Base-by-base conservation (phyloP, 2,329 filamentous ascomycete species). In the Aspergillus neoniger region DNA sequence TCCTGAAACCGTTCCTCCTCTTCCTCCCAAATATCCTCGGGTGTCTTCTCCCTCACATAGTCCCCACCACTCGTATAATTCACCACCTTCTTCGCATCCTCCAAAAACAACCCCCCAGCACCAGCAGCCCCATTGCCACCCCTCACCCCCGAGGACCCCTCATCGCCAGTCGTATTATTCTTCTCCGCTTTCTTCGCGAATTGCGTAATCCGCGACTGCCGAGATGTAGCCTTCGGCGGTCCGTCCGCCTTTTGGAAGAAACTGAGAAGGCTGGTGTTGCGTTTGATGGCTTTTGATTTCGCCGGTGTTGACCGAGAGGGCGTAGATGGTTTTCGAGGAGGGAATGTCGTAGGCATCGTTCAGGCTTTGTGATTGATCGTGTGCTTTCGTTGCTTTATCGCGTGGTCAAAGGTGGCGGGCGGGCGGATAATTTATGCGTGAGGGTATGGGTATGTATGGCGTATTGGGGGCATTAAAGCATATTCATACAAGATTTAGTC, bases 171-270 rank as follows among this genome's bases (percentile, higher is more conserved):
- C 3, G 9, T 14, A 36, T 36, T 14, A 6, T 14, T 36, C 2
- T 14, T 36, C 62, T 72, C 62, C 66, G 67, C 59, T 68, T 71
- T 63, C 47, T 70, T 60, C 23, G 74, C 65, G 61, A 75, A 78
- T 23, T 79, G 75, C 3, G 81, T 74, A 58, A 91, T 89, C 9
- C 90, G 81, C 19, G 81, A 79, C 58, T 87, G 76, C 23, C 66
- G 72, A 28, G 70, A 72, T 6, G 65, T 72, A 79, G 63, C 88
- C 82, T 59, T 83, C 78, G 55, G 75, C 0, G 76, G 76, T 12
- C 84, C 83, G 41, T 86, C 83, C 0, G 85, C 81, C 70, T 91
- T 92, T 69, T 90, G 87, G 72, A 92, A 92, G 74, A 91, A 92
- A 64, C 77, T 91, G 14, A 91, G 76, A 32, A 92, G 91, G 64